phyloP scores from a whole-genome alignment of 2,329 filamentous ascomycete genomes.

The Fusarium pseudocircinatum region DNA sequence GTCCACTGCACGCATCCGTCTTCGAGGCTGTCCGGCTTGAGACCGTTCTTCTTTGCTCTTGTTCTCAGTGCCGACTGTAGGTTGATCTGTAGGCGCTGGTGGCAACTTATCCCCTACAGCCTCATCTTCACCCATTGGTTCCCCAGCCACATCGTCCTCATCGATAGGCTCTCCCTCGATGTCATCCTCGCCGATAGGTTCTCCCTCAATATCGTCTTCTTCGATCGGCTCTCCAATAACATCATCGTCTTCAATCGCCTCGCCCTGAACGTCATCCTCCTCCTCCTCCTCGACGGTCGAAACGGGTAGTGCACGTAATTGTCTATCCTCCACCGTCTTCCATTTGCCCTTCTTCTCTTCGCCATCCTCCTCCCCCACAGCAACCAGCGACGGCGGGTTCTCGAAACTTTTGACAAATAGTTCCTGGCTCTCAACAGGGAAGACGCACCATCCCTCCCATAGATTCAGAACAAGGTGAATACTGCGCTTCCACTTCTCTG shows the following conservation, averaged over 20 bases:
- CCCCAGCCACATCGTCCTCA: slow-evolving; percentile 55
- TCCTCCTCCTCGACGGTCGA: slow-evolving; percentile 46
- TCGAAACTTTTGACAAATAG: slow-evolving; percentile 76
- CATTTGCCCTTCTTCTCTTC: slow-evolving; percentile 55
- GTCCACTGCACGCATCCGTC: slow-evolving; percentile 79
- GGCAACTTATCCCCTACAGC: slow-evolving; percentile 40
- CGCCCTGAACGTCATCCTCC: slow-evolving; percentile 60
- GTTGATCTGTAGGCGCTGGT: slow-evolving; percentile 20
- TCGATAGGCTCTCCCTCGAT: slow-evolving; percentile 58
- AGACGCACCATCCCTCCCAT: slow-evolving; percentile 78
- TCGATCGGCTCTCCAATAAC: slow-evolving; percentile 56
- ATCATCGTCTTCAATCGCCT: slow-evolving; percentile 56
- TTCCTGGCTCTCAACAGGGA: slow-evolving; percentile 78
- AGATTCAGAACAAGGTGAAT: slow-evolving; percentile 73
- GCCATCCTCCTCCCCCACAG: slow-evolving; percentile 39
- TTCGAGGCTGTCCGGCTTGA: slow-evolving; percentile 54
- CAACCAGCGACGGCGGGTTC: slow-evolving; percentile 65
- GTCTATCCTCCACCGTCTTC: slow-evolving; percentile 58
- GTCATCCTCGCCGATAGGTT: slow-evolving; percentile 59
- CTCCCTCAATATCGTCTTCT: slow-evolving; percentile 60
- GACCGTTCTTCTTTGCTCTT: slow-evolving; percentile 17
- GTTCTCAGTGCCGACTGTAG: slow-evolving; percentile 35
- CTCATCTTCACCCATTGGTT: slow-evolving; percentile 58
- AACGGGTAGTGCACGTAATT: slow-evolving; percentile 33
- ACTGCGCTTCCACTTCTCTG: slow-evolving; percentile 86